Evolutionary conservation across 1,284 basidiomycete genomes (phyloP).

Genomic region (Violaceomyces palustris): DNA sequence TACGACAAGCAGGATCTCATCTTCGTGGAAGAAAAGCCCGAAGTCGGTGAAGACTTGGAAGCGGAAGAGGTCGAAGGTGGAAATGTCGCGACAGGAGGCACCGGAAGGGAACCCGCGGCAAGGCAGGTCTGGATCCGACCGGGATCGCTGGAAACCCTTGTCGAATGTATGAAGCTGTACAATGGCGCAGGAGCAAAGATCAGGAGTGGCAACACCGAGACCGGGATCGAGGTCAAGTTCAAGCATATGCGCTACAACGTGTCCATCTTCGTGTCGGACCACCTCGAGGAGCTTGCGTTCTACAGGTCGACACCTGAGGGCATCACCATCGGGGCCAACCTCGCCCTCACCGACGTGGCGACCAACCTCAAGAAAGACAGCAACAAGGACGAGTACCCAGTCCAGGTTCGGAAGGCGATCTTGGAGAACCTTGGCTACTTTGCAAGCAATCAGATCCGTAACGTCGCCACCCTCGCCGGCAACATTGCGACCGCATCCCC

Average conservation of each 20-base stretch:
- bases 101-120: not conserved
- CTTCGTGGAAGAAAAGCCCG: slow-evolving; percentile 29
- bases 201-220: slow-evolving; percentile 43
- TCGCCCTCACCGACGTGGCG: slow-evolving; percentile 36
- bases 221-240: slow-evolving; percentile 46
- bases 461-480: slow-evolving; percentile 51
- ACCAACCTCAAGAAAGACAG: slow-evolving; percentile 23
- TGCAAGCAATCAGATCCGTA: slow-evolving; percentile 52
- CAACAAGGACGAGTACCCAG: slow-evolving; percentile 7
- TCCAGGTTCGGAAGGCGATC: slow-evolving; percentile 33
- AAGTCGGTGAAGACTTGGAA: slow-evolving; percentile 13
- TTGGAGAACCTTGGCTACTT: slow-evolving; percentile 48
- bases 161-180: slow-evolving; percentile 26
- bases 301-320: slow-evolving; percentile 20
- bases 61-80: slow-evolving; percentile 4
- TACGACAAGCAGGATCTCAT: slow-evolving; percentile 37
- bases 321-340: slow-evolving; percentile 47
- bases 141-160: slow-evolving; percentile 30
- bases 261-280: slow-evolving; percentile 48
- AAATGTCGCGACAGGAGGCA: too few relatives aligned
- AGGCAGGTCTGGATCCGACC: slow-evolving; percentile 42
- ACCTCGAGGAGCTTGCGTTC: slow-evolving; percentile 28
- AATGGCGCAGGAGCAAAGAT: slow-evolving; percentile 29
- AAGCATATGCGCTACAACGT: slow-evolving; percentile 40
- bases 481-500: slow-evolving; percentile 54